These are phyloP conservation scores for Phlebiopsis flavidoalba DNA, from an alignment of 768 basidiomycete species.

Conservation along the genomic window DNA sequence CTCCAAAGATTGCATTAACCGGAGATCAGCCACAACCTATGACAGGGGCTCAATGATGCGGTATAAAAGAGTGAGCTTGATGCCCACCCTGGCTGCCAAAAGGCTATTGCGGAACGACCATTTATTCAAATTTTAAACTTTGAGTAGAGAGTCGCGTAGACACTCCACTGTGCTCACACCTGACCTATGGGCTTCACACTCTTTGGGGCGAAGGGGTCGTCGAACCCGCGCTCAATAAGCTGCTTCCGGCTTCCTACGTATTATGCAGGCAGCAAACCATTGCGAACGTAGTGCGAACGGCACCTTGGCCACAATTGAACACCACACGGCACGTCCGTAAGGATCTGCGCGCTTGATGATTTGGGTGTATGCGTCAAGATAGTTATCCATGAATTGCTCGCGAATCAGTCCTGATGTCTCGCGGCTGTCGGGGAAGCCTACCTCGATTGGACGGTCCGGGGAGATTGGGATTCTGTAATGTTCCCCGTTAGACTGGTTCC, in stretches of 20 bases:
- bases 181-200: constrained; percentile 23
- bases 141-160: background rate
- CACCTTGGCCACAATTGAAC: constrained; percentile 96
- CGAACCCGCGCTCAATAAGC: constrained; percentile 51
- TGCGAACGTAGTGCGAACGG: constrained; percentile 92
- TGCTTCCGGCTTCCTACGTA: constrained; percentile 72
- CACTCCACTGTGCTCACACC: constrained; percentile 47
- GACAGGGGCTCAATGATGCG: background rate
- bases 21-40: constrained; percentile 50
- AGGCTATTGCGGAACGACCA: constrained; percentile 12
- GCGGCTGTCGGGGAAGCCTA: constrained; percentile 22
- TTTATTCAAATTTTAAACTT: background rate
- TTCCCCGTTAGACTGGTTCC: background rate
- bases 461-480: constrained; percentile 82
- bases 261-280: constrained; percentile 92
- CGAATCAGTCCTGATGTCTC: background rate
- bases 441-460: constrained; percentile 87
- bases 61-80: background rate
- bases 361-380: constrained; percentile 87
- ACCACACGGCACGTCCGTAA: constrained; percentile 70
- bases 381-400: constrained; percentile 64
- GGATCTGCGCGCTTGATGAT: constrained; percentile 82
- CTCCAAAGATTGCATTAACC: constrained; percentile 61
- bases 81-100: constrained; percentile 14
- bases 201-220: constrained; percentile 71